Conservation (phyloP, 1,139 yeast genomes). For the Debaryomyces fabryi region DNA sequence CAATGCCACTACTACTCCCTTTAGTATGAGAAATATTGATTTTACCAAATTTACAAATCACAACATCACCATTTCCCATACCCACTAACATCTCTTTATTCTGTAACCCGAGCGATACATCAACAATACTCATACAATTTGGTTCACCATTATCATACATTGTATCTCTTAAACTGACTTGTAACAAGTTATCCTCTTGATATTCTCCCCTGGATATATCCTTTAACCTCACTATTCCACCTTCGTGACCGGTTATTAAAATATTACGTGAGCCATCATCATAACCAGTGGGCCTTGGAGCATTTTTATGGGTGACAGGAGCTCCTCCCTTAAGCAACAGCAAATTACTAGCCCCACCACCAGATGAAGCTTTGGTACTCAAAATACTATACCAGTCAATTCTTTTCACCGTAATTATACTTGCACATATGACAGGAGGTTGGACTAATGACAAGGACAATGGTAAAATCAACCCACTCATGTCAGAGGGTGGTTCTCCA, state of each 20-base stretch:
- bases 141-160: constrained; percentile 33
- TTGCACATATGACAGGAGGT: constrained; percentile 66
- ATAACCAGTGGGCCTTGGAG: constrained; percentile 51
- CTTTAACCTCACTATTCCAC: constrained; percentile 77
- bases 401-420: constrained; percentile 59
- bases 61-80: constrained; percentile 70
- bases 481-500: constrained; percentile 9
- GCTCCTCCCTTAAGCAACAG: constrained; percentile 75
- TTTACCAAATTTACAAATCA: constrained; percentile 72
- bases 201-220: constrained; percentile 81
- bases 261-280: constrained; percentile 62
- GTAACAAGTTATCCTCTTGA: constrained; percentile 51
- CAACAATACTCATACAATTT: constrained; percentile 47
- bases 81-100: constrained; percentile 78
- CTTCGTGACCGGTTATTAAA: constrained; percentile 77
- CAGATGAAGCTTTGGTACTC: constrained; percentile 37
- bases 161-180: constrained; percentile 39
- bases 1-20: constrained; percentile 19
- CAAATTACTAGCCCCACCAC: constrained; percentile 41
- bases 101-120: constrained; percentile 75
- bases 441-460: constrained; percentile 77
- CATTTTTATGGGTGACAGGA: constrained; percentile 47
- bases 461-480: constrained; percentile 64
- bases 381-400: constrained; percentile 79
- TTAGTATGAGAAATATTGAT: constrained; percentile 12